Base-by-base conservation (phyloP, 1,139 yeast species). In the Taiozyma sp. region DNA sequence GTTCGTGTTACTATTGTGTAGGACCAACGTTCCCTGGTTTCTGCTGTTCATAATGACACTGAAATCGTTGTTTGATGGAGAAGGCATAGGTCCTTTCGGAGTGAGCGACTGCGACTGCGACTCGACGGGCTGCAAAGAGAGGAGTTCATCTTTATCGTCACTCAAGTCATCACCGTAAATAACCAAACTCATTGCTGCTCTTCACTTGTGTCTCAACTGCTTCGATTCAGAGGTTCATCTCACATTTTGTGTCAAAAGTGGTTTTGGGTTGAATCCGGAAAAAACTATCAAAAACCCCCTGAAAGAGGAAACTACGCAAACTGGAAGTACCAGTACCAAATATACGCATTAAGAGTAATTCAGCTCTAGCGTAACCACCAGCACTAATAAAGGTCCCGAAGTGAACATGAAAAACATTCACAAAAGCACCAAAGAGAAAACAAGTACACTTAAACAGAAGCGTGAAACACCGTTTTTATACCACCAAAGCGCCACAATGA, bases 1-100 rank as follows among this genome's bases (percentile, higher is more conserved):
- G 42, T 77, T 74, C 4, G 74, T 69, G 45, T 65, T 65, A 46
- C 71, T 68, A 58, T 78, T 73, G 55, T 76, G 79, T 1, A 78
- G 60, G 6, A 79, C 80, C 36, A 78, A 59, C 12, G 79, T 67
- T 22, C 77, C 76, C 38, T 70, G 69, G 32, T 66, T 62, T 4
- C 76, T 70, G 54, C 76, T 74, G 48, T 72, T 47, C 23, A 48
- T 24, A 12, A 51, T 45, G 16, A 51, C 43, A 8, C 49, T 24
- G 27, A 38, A 73, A 8, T 74, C 53, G 9, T 50, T 44, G 48
- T 62, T 65, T 30, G 36, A 7, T 5, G 65, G 51, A 48, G 27
- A 13, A 24, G 27, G 27, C 8, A 24, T 24, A 5, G n/a, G 22
- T 30, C 19, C 44, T 4, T 24, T 23, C 9, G 14, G n/a, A 5